These are phyloP conservation scores for Boechera stricta DNA, from an alignment of 345 rosid species.

Conservation along the genomic window DNA sequence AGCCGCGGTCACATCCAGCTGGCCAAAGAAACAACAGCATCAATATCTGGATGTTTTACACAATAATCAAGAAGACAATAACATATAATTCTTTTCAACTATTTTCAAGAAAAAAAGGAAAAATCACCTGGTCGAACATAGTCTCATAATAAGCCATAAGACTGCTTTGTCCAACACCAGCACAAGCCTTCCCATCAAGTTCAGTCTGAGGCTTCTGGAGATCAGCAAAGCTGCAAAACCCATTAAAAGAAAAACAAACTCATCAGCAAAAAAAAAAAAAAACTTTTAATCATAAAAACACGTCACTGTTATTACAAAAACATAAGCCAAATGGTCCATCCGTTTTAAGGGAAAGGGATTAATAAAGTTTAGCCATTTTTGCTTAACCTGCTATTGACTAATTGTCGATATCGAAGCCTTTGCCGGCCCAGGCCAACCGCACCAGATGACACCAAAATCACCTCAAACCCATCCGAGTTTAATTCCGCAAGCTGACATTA, in stretches of 20 bases:
- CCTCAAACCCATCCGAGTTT: constrained; percentile 80
- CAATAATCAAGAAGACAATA: not conserved
- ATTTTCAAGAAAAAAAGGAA: not conserved
- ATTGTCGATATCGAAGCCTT: constrained; percentile 84
- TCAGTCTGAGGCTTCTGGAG: constrained; percentile 95
- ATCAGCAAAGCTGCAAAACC: constrained; percentile 78
- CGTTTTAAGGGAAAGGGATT: not conserved
- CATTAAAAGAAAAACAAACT: constrained; percentile 6
- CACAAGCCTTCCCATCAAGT: constrained; percentile 97
- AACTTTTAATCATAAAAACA: not conserved
- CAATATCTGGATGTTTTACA: constrained; percentile 6
- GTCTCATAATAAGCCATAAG: constrained; percentile 97
- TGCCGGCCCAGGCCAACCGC: constrained; percentile 99
- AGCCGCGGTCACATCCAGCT: constrained; percentile 98
- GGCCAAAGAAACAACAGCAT: constrained; percentile 35
- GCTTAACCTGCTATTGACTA: constrained; percentile 92
- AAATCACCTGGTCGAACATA: constrained; percentile 74
- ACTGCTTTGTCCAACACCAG: constrained; percentile 98
- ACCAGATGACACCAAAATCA: constrained; percentile 92
- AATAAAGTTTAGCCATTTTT: not conserved
- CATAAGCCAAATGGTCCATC: constrained; percentile 16
- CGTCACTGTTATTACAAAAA: constrained; percentile 8
- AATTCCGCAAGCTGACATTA: constrained; percentile 78
- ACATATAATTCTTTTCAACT: not conserved
- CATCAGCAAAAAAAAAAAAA: constrained; percentile 1